Percentiles rank a stretch among this genome's conserved stretches.
Evolutionary conservation across 352 stramenopile species (phyloP).

Genomic region (Globisporangium sylvaticum): DNA sequence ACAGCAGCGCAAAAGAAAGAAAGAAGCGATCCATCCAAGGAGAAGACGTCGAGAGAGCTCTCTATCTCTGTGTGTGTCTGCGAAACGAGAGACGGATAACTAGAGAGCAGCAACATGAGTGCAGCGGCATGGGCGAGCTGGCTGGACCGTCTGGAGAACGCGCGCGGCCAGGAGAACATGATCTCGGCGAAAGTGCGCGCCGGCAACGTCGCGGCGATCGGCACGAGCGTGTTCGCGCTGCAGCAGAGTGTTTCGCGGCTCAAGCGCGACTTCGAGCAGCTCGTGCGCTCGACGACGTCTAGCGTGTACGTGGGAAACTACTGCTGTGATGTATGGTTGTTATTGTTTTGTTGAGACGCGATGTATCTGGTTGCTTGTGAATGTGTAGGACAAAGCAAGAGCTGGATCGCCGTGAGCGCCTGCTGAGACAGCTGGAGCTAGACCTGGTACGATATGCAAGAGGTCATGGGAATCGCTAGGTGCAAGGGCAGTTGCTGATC

Average conservation of each 20-base stretch:
- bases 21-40: slow-evolving; percentile 10
- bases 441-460: slow-evolving; percentile 40
- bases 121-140: slow-evolving; percentile 67
- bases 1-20: slow-evolving; percentile 2
- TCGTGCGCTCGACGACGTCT: slow-evolving; percentile 43
- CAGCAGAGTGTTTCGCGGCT: slow-evolving; percentile 81
- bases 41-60: neutral
- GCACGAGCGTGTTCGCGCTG: slow-evolving; percentile 79
- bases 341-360: neutral
- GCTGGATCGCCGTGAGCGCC: slow-evolving; percentile 57
- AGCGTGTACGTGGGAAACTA: slow-evolving; percentile 38
- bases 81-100: neutral
- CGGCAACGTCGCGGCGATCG: slow-evolving; percentile 53
- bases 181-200: slow-evolving; percentile 63
- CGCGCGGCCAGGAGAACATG: slow-evolving; percentile 59
- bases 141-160: slow-evolving; percentile 79
- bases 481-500: neutral
- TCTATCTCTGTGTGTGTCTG: neutral
- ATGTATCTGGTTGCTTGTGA: neutral
- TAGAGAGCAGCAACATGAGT: slow-evolving; percentile 38
- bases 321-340: neutral
- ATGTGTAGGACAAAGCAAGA: slow-evolving; percentile 57
- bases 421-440: slow-evolving; percentile 56
- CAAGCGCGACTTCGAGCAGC: slow-evolving; percentile 79
- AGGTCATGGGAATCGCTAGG: neutral